phyloP scores from a whole-genome alignment of 2,329 filamentous ascomycete genomes.

The Colletotrichum tamarilloi region DNA sequence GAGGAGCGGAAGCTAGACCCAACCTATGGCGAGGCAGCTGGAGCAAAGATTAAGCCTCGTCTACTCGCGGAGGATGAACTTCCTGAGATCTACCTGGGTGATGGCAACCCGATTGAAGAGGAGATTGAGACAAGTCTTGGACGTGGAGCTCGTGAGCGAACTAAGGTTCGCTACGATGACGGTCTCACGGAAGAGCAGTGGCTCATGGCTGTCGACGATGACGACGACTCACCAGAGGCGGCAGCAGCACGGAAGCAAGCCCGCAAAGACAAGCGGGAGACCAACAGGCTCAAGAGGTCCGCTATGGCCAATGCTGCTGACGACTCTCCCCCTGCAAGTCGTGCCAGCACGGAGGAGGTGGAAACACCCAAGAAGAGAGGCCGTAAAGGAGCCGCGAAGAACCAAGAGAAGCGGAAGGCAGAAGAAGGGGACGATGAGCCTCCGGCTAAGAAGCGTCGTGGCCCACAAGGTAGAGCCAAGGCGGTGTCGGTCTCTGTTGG shows the following conservation, averaged over 20 bases:
- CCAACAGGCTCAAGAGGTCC: slow-evolving; percentile 76
- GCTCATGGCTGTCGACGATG: slow-evolving; percentile 97
- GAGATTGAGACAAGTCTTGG: slow-evolving; percentile 81
- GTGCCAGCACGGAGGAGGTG: slow-evolving; percentile 82
- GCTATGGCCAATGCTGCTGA: slow-evolving; percentile 51
- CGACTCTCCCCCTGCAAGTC: slow-evolving; percentile 82
- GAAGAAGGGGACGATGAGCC: slow-evolving; percentile 82
- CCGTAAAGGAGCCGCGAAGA: slow-evolving; percentile 79
- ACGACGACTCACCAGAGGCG: slow-evolving; percentile 93
- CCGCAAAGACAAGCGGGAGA: slow-evolving; percentile 81
- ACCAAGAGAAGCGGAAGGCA: slow-evolving; percentile 87
- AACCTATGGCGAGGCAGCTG: slow-evolving; percentile 75
- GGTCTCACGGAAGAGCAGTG: slow-evolving; percentile 98
- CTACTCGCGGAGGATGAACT: slow-evolving; percentile 89
- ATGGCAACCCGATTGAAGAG: slow-evolving; percentile 83
- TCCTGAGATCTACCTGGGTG: slow-evolving; percentile 92
- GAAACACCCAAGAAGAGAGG: slow-evolving; percentile 85
- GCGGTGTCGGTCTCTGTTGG: slow-evolving; percentile 39
- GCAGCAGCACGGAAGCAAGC: slow-evolving; percentile 92
- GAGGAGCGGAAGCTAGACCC: slow-evolving; percentile 74
- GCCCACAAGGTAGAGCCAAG: slow-evolving; percentile 77
- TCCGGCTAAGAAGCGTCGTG: slow-evolving; percentile 81
- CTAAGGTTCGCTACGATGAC: slow-evolving; percentile 94
- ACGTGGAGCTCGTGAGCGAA: slow-evolving; percentile 94
- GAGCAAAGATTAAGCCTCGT: slow-evolving; percentile 75